A percentile compares a stretch with the other conserved stretches of the same genome.
phyloP scores from a whole-genome alignment of 768 basidiomycete genomes.

The Boletus subparvulus region DNA sequence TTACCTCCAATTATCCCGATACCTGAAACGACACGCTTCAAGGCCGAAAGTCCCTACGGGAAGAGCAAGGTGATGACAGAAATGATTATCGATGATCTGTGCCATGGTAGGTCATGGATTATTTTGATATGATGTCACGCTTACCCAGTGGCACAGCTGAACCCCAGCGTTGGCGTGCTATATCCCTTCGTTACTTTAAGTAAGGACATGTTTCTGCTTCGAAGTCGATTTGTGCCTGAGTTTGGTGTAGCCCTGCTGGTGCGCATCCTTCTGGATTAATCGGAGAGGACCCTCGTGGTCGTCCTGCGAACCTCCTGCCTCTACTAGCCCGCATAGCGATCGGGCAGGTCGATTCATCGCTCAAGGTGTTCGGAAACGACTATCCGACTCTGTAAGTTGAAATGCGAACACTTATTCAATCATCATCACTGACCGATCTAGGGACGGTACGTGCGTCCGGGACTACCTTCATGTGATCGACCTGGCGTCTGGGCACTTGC shows the following conservation, averaged over 20 bases:
- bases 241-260: conserved; percentile 78
- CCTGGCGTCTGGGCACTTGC: conserved; percentile 89
- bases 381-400: conserved; percentile 83
- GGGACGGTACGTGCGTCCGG: conserved; percentile 97
- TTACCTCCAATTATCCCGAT: conserved; percentile 91
- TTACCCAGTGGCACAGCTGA: conserved; percentile 51
- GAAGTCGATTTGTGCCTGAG: not conserved
- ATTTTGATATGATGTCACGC: not conserved
- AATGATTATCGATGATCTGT: conserved; percentile 84
- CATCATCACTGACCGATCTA: conserved; percentile 27
- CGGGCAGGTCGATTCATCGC: conserved; percentile 69
- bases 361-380: conserved; percentile 94
- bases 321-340: conserved; percentile 93
- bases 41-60: conserved; percentile 92
- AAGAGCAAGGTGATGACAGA: conserved; percentile 97
- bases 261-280: conserved; percentile 94
- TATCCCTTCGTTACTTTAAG: conserved; percentile 98
- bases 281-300: conserved; percentile 94
- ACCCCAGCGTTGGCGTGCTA: conserved; percentile 67
- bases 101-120: conserved; percentile 54
- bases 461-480: conserved; percentile 95
- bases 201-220: conserved; percentile 35
- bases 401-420: too few relatives aligned
- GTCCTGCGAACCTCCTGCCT: conserved; percentile 92
- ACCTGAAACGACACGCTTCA: conserved; percentile 83